These are phyloP conservation scores for Nymphaea colorata DNA, from an alignment of 164 flowering plant genomes.

Conservation along the genomic window DNA sequence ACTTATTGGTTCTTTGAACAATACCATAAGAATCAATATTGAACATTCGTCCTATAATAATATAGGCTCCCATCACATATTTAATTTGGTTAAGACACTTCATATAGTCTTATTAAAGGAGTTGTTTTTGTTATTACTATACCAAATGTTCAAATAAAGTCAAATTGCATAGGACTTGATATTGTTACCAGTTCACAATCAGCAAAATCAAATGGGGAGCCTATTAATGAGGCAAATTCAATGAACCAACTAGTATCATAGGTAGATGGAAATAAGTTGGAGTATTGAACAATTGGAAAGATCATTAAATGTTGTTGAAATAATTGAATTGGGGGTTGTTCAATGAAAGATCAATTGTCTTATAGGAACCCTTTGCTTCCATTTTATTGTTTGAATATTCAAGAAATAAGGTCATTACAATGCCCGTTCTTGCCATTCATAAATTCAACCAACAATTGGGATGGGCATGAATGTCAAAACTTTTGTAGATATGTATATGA, in stretches of 20 bases:
- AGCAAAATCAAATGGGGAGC: not conserved
- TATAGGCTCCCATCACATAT: not conserved
- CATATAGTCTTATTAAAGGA: not conserved
- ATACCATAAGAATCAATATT: not conserved
- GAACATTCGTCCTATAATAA: not conserved
- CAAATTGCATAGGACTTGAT: not conserved
- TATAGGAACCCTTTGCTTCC: constrained; percentile 4
- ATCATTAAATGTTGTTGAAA: constrained; percentile 8
- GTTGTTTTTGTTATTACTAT: not conserved
- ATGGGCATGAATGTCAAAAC: not conserved
- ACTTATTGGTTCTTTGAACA: not conserved
- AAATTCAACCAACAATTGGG: constrained; percentile 4
- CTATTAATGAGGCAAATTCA: not conserved
- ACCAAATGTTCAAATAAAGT: not conserved
- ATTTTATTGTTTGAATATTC: constrained; percentile 5
- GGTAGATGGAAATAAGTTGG: not conserved
- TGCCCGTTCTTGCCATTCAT: constrained; percentile 4
- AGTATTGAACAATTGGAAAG: constrained; percentile 13
- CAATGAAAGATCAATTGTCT: constrained; percentile 5
- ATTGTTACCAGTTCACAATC: not conserved
- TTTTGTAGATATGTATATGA: not conserved
- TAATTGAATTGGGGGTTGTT: constrained; percentile 11
- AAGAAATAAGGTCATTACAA: constrained; percentile 4
- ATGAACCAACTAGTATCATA: not conserved
- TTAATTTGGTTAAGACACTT: not conserved